Evolutionary conservation across 2,329 filamentous ascomycete genomes (phyloP).

Genomic region (Talaromyces funiculosus): DNA sequence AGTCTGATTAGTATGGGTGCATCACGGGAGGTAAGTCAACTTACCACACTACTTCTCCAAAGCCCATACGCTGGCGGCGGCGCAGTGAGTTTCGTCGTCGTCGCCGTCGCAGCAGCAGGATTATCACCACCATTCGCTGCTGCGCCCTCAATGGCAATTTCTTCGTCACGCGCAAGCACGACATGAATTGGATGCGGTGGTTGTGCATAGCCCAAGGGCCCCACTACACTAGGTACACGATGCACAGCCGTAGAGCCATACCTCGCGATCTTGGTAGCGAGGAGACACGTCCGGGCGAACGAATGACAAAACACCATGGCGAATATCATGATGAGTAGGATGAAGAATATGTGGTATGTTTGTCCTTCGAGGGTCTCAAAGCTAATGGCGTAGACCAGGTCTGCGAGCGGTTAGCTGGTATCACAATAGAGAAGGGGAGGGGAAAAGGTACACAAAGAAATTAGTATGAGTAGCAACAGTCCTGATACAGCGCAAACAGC

Average conservation of each 20-base stretch:
- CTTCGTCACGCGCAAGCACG: conserved; percentile 67
- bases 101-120: conserved; percentile 24
- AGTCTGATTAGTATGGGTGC: neutral
- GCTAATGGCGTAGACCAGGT: conserved; percentile 66
- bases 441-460: conserved; percentile 59
- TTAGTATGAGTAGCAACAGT: conserved; percentile 52
- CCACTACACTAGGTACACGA: conserved; percentile 46
- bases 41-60: conserved; percentile 75
- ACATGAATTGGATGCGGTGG: conserved; percentile 71
- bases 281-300: conserved; percentile 66
- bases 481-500: conserved; percentile 44
- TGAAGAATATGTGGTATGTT: conserved; percentile 73
- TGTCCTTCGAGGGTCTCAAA: conserved; percentile 58
- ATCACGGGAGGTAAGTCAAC: conserved; percentile 32
- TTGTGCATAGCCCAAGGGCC: conserved; percentile 61
- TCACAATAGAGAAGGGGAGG: neutral
- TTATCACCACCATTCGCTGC: conserved; percentile 1
- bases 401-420: conserved; percentile 39
- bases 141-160: conserved; percentile 42
- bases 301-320: conserved; percentile 77
- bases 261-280: conserved; percentile 46
- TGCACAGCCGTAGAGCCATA: conserved; percentile 27
- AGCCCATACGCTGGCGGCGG: conserved; percentile 80
- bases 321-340: conserved; percentile 68
- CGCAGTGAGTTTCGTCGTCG: conserved; percentile 49